Percentiles rank a stretch among this genome's conserved stretches.
phyloP scores from a whole-genome alignment of 2,329 filamentous ascomycete species.

The Aplosporella prunicola region DNA sequence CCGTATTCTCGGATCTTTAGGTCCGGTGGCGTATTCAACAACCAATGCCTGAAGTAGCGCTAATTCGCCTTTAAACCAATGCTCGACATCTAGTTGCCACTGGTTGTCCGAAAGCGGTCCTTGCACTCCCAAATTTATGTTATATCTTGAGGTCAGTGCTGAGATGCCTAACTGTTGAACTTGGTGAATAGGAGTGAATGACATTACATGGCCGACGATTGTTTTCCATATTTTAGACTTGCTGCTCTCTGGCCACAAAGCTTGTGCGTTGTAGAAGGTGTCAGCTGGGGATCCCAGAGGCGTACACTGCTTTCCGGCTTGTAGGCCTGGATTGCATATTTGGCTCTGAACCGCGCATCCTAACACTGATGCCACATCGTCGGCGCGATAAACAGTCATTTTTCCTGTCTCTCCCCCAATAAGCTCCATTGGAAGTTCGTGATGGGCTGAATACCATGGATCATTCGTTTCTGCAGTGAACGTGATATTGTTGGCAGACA shows the following conservation, averaged over 20 bases:
- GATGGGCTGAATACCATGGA: slow-evolving; percentile 10
- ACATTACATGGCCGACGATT: too few relatives aligned
- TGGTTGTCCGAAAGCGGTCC: slow-evolving; percentile 14
- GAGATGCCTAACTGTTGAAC: background rate
- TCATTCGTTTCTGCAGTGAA: slow-evolving; percentile 9
- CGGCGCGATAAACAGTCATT: background rate
- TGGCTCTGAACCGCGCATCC: background rate
- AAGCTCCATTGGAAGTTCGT: background rate
- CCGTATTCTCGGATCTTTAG: background rate
- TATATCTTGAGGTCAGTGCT: background rate
- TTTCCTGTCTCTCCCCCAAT: background rate
- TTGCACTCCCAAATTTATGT: slow-evolving; percentile 6
- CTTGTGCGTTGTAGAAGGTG: background rate
- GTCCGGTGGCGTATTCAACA: slow-evolving; percentile 8
- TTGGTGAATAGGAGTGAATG: too few relatives aligned
- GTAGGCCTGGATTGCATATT: too few relatives aligned
- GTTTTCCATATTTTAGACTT: background rate
- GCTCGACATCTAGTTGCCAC: slow-evolving; percentile 16
- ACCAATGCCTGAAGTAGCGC: slow-evolving; percentile 10
- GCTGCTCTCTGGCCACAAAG: slow-evolving; percentile 3
- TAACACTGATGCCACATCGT: background rate
- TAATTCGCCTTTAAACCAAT: slow-evolving; percentile 10
- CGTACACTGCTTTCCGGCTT: background rate
- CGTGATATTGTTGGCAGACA: slow-evolving; percentile 9
- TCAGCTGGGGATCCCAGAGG: slow-evolving; percentile 6